Evolutionary conservation across 2,329 filamentous ascomycete species (phyloP).

Genomic region (Beauveria brongniartii): DNA sequence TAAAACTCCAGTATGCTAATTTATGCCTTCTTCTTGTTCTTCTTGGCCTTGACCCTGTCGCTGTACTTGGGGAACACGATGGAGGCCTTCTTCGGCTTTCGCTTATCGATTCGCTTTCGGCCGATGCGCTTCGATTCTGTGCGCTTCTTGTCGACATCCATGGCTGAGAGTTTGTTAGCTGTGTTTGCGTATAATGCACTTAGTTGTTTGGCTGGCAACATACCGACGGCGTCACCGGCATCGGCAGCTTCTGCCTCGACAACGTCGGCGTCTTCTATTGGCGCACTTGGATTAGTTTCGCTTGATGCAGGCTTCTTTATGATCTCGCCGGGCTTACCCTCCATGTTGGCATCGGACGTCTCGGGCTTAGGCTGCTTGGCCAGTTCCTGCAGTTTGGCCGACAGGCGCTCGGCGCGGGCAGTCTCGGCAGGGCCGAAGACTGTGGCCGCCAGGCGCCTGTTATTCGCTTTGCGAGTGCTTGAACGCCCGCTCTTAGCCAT

Average conservation of each 20-base stretch:
- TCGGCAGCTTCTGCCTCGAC: constrained; percentile 22
- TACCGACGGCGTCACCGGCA: constrained; percentile 17
- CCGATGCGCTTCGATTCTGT: constrained; percentile 26
- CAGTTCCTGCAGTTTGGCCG: constrained; percentile 76
- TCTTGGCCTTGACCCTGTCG: constrained; percentile 39
- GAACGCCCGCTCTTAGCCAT: constrained; percentile 88
- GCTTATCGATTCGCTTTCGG: constrained; percentile 51
- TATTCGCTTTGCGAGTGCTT: constrained; percentile 75
- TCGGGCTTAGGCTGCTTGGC: constrained; percentile 68
- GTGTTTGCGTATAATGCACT: not conserved
- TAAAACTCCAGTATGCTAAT: not conserved
- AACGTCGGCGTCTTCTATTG: constrained; percentile 21
- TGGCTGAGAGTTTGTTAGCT: constrained; percentile 26
- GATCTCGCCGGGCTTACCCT: constrained; percentile 18
- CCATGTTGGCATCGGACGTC: constrained; percentile 41
- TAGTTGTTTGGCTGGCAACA: constrained; percentile 4
- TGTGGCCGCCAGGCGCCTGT: constrained; percentile 66
- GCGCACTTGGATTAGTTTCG: not conserved
- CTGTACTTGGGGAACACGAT: constrained; percentile 55
- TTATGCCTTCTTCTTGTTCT: constrained; percentile 22
- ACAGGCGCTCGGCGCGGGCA: constrained; percentile 73
- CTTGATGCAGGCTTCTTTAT: constrained; percentile 11
- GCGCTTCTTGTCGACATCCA: constrained; percentile 49
- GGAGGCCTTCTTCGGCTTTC: constrained; percentile 43
- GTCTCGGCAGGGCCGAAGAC: constrained; percentile 79